Conservation (phyloP, 305 asterid genomes). For the Solanum aculeatissimum region DNA sequence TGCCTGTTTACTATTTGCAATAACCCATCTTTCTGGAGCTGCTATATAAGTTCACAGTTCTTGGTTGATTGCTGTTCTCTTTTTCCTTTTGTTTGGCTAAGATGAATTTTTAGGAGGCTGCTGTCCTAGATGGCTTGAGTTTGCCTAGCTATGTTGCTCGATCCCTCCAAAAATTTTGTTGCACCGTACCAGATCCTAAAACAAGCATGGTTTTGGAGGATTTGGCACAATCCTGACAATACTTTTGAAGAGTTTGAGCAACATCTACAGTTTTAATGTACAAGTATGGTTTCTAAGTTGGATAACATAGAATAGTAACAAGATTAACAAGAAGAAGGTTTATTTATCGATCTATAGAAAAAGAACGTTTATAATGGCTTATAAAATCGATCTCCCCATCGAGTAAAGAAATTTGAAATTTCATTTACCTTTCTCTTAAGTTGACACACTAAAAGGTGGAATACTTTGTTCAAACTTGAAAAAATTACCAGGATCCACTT, state of each 20-base stretch:
- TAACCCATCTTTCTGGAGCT: not conserved
- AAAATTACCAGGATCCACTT: conserved; percentile 31
- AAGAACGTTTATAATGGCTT: not conserved
- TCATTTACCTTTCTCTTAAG: not conserved
- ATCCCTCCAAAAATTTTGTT: not conserved
- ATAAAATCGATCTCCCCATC: not conserved
- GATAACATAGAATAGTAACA: not conserved
- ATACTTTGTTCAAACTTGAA: conserved; percentile 34
- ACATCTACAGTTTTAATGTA: not conserved
- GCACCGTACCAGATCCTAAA: not conserved
- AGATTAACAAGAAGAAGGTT: not conserved
- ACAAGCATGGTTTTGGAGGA: not conserved
- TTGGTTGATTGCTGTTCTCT: not conserved
- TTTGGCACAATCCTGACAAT: not conserved
- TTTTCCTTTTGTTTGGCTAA: not conserved
- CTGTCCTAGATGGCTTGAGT: not conserved
- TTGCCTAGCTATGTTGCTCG: not conserved
- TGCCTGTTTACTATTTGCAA: not conserved
- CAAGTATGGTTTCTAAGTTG: not conserved
- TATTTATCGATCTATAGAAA: not conserved
- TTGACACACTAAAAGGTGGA: conserved; percentile 4
- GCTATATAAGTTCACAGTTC: not conserved
- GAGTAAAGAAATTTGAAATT: not conserved
- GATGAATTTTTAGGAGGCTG: not conserved
- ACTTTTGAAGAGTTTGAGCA: not conserved